Base-by-base conservation (phyloP, 441 rosid species). In the Pelargonium citronellum region DNA sequence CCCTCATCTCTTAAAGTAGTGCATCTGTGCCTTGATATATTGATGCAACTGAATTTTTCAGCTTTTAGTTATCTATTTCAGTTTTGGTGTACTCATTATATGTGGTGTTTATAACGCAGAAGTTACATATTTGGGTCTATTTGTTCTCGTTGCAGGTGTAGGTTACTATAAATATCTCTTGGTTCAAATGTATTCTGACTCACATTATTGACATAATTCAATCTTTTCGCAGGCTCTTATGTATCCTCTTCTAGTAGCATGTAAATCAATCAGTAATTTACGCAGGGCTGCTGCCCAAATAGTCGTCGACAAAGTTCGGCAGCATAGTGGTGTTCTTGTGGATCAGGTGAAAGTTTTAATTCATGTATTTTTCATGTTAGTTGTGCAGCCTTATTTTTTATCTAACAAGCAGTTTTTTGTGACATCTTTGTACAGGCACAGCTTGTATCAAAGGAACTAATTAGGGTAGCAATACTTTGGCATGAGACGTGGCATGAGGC, bases 201-300 rank as follows among this genome's bases (percentile, higher is more conserved):
- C 30, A 2, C 37, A n/a, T 17, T 16, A 12, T 57, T 46, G 39
- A 64, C 57, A 7, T 17, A 39, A 68, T 67, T 41, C 39, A 13
- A 53, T 13, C 72, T 44, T 76, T 72, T 73, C 67, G 71, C 88
- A 95, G 99, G 99, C 98, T 69, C 97, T 95, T 68, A 95, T 95
- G 98, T 95, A 92, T 76, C 98, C 99, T 66, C 98, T 95, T 80
- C 94, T 95, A n/a, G 99, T 95, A 77, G 99, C 99, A 3, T 95
- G 97, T 75, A 95, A 95, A 83, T 95, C 99, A 71, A 87, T 90
- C 77, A 95, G 99, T 86, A 92, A 86, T 82, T 85, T 91, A 66
- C 89, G 98, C 63, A 87, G 82, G 83, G 97, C 96, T 63, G 98
- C 99, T 17, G 98, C 99, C 67, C 90, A 89, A 74, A 96, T 92